Evolutionary conservation across 2,329 filamentous ascomycete genomes (phyloP).

Genomic region (Trichoderma simmonsii): DNA sequence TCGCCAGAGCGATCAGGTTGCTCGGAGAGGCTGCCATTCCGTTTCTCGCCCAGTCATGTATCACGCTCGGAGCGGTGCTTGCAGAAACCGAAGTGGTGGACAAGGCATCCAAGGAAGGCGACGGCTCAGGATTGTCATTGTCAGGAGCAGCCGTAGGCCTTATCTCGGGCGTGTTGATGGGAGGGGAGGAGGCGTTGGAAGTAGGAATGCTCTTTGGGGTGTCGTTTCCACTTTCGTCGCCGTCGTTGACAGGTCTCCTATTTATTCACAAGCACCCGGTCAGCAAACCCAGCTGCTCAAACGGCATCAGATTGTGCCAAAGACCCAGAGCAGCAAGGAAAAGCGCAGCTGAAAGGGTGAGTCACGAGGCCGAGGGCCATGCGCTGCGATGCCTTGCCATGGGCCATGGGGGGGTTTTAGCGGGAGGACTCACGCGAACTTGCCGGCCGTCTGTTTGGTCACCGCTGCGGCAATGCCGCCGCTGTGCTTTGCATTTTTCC

Average conservation of each 20-base stretch:
- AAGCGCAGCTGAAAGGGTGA: slow-evolving; percentile 20
- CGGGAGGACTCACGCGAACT: slow-evolving; percentile 46
- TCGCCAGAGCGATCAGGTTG: slow-evolving; percentile 50
- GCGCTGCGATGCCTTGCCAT: slow-evolving; percentile 16
- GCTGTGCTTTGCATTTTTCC: slow-evolving; percentile 54
- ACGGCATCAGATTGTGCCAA: background rate
- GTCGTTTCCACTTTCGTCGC: slow-evolving; percentile 34
- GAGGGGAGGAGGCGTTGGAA: slow-evolving; percentile 45
- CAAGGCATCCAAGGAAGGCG: slow-evolving; percentile 48
- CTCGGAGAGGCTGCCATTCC: slow-evolving; percentile 50
- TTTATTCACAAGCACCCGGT: slow-evolving; percentile 25
- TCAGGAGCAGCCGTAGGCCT: slow-evolving; percentile 40
- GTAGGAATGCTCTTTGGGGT: slow-evolving; percentile 36
- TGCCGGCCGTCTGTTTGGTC: slow-evolving; percentile 51
- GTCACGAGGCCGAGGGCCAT: slow-evolving; percentile 28
- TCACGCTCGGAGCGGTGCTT: slow-evolving; percentile 46
- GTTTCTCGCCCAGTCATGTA: slow-evolving; percentile 44
- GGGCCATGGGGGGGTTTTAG: background rate
- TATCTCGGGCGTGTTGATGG: slow-evolving; percentile 46
- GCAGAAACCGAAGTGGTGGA: slow-evolving; percentile 49
- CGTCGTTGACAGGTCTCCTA: slow-evolving; percentile 20
- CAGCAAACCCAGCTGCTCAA: slow-evolving; percentile 16
- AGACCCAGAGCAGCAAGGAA: background rate
- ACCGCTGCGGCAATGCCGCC: slow-evolving; percentile 52
- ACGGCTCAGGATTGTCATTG: slow-evolving; percentile 43